Evolutionary conservation across 2,329 filamentous ascomycete genomes (phyloP), one percentile per base, ranked within the genome.

Genomic region (Thielaviopsis musarum): DNA sequence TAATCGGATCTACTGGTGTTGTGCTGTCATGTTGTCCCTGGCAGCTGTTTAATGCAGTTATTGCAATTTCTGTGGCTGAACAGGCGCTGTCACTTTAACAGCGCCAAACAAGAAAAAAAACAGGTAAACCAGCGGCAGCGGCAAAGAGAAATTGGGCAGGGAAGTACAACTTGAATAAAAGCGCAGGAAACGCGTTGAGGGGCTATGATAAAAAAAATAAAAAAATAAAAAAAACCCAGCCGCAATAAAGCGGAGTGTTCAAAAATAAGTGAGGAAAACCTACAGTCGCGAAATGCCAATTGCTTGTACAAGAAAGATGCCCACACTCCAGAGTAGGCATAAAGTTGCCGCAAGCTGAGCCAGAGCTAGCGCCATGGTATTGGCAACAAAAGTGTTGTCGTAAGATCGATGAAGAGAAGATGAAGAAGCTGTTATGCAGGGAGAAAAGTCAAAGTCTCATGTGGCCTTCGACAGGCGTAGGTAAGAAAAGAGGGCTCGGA

Each of bases 201-300:
- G 38, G 38, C 13, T 45, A n/a, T 10, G 38, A 45, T 17, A n/a
- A 26, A 45, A 55, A 45, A 22, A 13, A 48, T 22, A 24, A n/a
- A n/a, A n/a, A n/a, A n/a, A n/a, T n/a, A n/a, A n/a, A n/a, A n/a
- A 26, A 49, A 45, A 24, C 5, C 9, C 3, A 5, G 54, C 30
- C 52, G 26, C 5, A 55, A 22, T 5, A 55, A 41, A 55, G 22
- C 9, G 19, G 19, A 19, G 21, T 5, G 17, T n/a, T 22, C 5
- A n/a, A 56, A 24, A 59, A 4, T 10, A 15, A 12, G 19, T 30
- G 9, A 34, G 19, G 21, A 30, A 30, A 54, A 64, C 75, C 64
- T 69, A 83, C 82, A 84, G 72, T 64, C 81, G 73, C 59, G 70
- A 74, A 60, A 78, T 75, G 60, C 82, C 82, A 58, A 84, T 74